These are phyloP conservation scores for Candida nonsorbophila DNA, from an alignment of 805 yeast genomes.

Conservation along the genomic window DNA sequence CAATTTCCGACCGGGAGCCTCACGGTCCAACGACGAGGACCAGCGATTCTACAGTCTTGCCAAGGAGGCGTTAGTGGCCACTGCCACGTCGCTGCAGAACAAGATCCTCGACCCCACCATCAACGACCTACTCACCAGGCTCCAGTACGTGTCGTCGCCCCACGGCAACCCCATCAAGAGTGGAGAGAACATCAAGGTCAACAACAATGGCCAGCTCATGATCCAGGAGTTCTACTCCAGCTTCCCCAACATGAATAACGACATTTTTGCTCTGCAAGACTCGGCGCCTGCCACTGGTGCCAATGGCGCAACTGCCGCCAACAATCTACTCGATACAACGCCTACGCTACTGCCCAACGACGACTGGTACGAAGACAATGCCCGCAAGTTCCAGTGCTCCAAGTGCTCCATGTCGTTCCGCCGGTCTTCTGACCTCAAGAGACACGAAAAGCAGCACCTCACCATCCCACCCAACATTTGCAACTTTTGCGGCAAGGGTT, in stretches of 20 bases:
- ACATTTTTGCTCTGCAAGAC: conserved; percentile 18
- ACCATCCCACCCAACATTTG: conserved; percentile 72
- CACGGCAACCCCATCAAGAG: conserved; percentile 48
- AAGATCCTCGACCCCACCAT: conserved; percentile 57
- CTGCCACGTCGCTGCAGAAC: conserved; percentile 21
- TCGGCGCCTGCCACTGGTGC: neutral
- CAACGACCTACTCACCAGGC: conserved; percentile 49
- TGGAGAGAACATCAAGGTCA: conserved; percentile 26
- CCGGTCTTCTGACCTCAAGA: conserved; percentile 62
- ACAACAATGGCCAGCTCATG: conserved; percentile 37
- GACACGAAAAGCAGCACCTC: conserved; percentile 73
- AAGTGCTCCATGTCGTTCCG: conserved; percentile 61
- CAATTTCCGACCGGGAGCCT: neutral
- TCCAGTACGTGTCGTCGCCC: conserved; percentile 56
- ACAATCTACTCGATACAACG: conserved; percentile 1
- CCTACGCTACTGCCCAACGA: too few relatives aligned
- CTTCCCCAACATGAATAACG: conserved; percentile 41
- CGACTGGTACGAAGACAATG: too few relatives aligned
- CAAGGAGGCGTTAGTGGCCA: conserved; percentile 55
- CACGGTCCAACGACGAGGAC: conserved; percentile 36
- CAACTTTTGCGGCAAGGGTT: conserved; percentile 72
- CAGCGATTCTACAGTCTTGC: conserved; percentile 53
- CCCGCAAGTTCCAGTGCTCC: conserved; percentile 48
- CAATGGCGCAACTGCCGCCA: neutral
- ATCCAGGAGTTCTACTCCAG: conserved; percentile 35